Evolutionary conservation across 805 yeast genomes (phyloP).

Genomic region (Candida broadrunensis): DNA sequence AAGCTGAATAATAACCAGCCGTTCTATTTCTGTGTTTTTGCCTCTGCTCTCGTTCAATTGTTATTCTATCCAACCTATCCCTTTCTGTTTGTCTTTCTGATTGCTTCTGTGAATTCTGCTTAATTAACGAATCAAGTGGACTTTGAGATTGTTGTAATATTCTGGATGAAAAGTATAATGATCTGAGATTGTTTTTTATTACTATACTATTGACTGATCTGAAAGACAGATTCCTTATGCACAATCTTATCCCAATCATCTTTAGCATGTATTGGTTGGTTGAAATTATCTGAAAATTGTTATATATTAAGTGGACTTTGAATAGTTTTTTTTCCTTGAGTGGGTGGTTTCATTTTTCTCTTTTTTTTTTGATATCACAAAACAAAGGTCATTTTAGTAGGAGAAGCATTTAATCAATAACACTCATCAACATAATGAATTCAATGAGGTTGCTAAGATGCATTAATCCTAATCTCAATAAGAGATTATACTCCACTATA

Average conservation of each 20-base stretch:
- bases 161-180: not conserved
- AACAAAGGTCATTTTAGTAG: too few species aligned
- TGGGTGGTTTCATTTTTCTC: not conserved
- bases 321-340: not conserved
- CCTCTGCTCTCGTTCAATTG: slow-evolving; percentile 22
- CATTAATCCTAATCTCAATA: too few species aligned
- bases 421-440: too few species aligned
- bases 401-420: too few species aligned
- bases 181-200: not conserved
- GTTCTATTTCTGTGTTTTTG: slow-evolving; percentile 45
- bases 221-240: not conserved
- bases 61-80: slow-evolving; percentile 12
- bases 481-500: slow-evolving; percentile 1
- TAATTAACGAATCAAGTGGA: not conserved
- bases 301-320: too few species aligned
- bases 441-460: too few species aligned
- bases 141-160: not conserved
- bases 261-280: too few species aligned
- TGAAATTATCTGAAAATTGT: too few species aligned
- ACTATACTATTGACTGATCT: too few species aligned
- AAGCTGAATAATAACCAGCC: slow-evolving; percentile 61
- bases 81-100: not conserved
- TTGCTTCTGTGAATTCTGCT: not conserved
- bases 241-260: not conserved
- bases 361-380: not conserved